Conservation (phyloP, 2,329 filamentous ascomycete species). For the Thielaviopsis cerberus region DNA sequence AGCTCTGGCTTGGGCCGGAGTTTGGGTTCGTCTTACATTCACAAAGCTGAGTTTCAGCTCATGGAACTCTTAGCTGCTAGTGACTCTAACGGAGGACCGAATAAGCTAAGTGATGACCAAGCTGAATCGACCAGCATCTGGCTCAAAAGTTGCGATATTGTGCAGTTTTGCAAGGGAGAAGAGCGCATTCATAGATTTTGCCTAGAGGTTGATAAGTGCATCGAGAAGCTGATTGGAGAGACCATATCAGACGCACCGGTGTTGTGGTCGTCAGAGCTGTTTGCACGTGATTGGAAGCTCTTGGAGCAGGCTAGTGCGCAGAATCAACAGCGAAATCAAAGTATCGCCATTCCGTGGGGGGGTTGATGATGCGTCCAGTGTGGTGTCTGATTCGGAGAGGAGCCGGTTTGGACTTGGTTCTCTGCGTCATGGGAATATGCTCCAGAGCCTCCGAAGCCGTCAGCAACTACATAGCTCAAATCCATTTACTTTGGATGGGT, state of each 20-base stretch:
- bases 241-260: slow-evolving; percentile 71
- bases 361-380: slow-evolving; percentile 32
- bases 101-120: slow-evolving; percentile 92
- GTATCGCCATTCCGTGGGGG: slow-evolving; percentile 28
- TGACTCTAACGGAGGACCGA: slow-evolving; percentile 71
- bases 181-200: slow-evolving; percentile 89
- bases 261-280: slow-evolving; percentile 82
- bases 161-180: slow-evolving; percentile 88
- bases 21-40: slow-evolving; percentile 44
- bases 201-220: slow-evolving; percentile 72
- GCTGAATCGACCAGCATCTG: slow-evolving; percentile 68
- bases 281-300: slow-evolving; percentile 52
- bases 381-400: slow-evolving; percentile 36
- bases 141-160: slow-evolving; percentile 63
- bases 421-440: slow-evolving; percentile 21
- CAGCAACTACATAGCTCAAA: neutral
- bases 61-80: slow-evolving; percentile 72
- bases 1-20: slow-evolving; percentile 25
- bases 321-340: slow-evolving; percentile 17
- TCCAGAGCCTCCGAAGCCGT: slow-evolving; percentile 35
- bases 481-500: neutral
- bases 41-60: slow-evolving; percentile 67
- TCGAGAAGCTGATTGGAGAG: slow-evolving; percentile 69
- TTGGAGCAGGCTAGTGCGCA: slow-evolving; percentile 27
- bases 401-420: neutral